A percentile compares a stretch with the other conserved stretches of the same genome.
phyloP scores from a whole-genome alignment of 2,329 filamentous ascomycete genomes.

The Cladosporium oxysporum region DNA sequence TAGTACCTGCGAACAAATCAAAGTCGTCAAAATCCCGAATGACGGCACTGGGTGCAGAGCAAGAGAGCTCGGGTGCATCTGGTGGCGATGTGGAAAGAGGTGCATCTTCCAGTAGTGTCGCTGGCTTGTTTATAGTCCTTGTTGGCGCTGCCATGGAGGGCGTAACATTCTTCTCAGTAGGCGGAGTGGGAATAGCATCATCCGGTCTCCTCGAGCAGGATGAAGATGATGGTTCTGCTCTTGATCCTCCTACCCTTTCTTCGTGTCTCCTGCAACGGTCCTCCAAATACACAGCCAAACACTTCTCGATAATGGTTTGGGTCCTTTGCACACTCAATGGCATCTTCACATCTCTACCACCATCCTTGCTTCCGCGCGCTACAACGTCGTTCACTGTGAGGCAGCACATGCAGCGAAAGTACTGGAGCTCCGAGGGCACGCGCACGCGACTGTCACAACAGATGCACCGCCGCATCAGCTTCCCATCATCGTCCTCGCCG shows the following conservation, averaged over 20 bases:
- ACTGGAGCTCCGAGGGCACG: conserved; percentile 73
- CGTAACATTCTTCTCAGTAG: conserved; percentile 1
- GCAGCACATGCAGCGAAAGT: conserved; percentile 82
- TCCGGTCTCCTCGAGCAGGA: background rate
- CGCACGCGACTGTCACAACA: conserved; percentile 79
- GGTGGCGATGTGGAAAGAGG: conserved; percentile 32
- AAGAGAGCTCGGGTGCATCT: conserved; percentile 18
- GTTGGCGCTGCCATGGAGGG: background rate
- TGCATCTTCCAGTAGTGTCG: conserved; percentile 26
- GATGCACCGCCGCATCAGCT: conserved; percentile 75
- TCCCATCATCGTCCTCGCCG: conserved; percentile 49
- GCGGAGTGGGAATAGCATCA: background rate
- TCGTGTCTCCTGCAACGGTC: conserved; percentile 30
- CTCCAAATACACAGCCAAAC: conserved; percentile 53
- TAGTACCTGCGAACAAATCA: conserved; percentile 28
- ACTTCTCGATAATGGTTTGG: conserved; percentile 57
- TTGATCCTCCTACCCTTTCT: background rate
- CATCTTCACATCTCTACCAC: conserved; percentile 29
- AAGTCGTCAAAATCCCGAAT: conserved; percentile 32
- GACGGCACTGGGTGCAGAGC: conserved; percentile 25
- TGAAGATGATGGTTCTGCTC: background rate
- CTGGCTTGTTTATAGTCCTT: conserved; percentile 7
- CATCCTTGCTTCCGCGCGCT: conserved; percentile 27
- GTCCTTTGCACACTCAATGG: conserved; percentile 64
- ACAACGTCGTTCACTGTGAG: conserved; percentile 78